Conservation (phyloP, 306 rosid species). For the cucumber (Cucumis sativus) region DNA sequence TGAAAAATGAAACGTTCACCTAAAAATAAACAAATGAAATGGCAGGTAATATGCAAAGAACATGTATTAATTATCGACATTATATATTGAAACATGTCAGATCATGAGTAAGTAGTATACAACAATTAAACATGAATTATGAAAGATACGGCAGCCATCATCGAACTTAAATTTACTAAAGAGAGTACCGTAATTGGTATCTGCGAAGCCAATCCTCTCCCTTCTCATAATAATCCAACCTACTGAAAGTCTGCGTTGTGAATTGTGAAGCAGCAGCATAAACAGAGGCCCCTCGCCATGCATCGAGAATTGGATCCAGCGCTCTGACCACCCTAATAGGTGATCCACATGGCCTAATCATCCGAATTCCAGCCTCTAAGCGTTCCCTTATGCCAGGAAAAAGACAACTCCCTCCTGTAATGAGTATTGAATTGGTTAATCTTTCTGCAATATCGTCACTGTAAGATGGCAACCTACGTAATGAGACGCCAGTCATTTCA, state of each 20-base stretch:
- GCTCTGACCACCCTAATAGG: conserved; percentile 68
- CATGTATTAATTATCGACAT: background rate
- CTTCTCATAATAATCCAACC: conserved; percentile 62
- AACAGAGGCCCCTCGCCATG: conserved; percentile 91
- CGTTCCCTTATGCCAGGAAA: conserved; percentile 74
- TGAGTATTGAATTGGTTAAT: conserved; percentile 53
- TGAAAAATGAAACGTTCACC: background rate
- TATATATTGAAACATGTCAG: background rate
- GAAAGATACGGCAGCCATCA: background rate
- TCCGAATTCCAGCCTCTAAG: conserved; percentile 71
- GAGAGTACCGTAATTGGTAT: conserved; percentile 52
- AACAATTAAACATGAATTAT: background rate
- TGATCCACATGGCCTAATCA: conserved; percentile 74
- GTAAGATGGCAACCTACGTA: conserved; percentile 57
- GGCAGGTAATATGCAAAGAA: background rate
- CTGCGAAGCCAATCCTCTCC: conserved; percentile 83
- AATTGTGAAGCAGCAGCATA: conserved; percentile 59
- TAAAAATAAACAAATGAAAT: background rate
- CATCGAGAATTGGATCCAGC: conserved; percentile 74
- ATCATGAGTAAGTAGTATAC: background rate
- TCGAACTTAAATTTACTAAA: conserved; percentile 13
- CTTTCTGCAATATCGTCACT: conserved; percentile 37
- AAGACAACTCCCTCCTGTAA: conserved; percentile 79
- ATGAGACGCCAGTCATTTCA: conserved; percentile 81
- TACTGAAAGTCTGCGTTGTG: conserved; percentile 66